Base-by-base conservation (phyloP, 176 grass and related monocot species). In the Echinochloa phyllopogon region DNA sequence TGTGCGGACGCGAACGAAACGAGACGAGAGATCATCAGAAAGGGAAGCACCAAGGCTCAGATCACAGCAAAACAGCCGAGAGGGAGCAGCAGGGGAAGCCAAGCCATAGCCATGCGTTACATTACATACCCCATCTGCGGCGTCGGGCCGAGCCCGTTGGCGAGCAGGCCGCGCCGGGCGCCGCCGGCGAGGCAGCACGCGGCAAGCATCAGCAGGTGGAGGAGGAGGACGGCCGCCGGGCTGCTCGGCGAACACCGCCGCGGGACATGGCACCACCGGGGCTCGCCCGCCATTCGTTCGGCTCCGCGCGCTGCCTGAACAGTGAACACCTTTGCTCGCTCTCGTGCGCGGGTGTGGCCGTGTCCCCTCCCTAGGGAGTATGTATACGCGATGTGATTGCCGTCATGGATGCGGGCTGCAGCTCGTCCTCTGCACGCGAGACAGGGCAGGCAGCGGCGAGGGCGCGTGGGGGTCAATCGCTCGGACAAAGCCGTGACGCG, bases 141-240 rank as follows among this genome's bases (percentile, higher is more conserved):
- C 49, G 93, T 95, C 63, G 61, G 87, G 25, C 82, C 90, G 65
- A 95, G 93, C 41, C 93, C 90, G 63, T 95, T 92, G 38, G 36
- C 76, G 36, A 88, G 1, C 18, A 88, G 69, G 27, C 47, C 59
- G 59, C 69, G 51, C 48, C 85, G 80, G 11, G 6, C 56, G 41
- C 42, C 62, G 13, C 2, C 57, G 2, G 2, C 4, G 15, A 15
- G 40, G 1, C 64, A 20, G 11, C 2, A 37, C n/a, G 41, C 41
- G 41, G 41, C 41, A 43, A 43, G 41, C 41, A 6, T 6, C 41
- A 43, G 3, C 42, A 44, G 42, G 29, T 33, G 29, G 6, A 75
- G 59, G 8, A 42, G 75, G 29, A 61, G 3, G 47, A 45, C 39
- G 38, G 15, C 41, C 42, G 43, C 8, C 42, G 42, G 42, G 7